Conservation (phyloP, 352 stramenopile species). For the Globisporangium paddicum region DNA sequence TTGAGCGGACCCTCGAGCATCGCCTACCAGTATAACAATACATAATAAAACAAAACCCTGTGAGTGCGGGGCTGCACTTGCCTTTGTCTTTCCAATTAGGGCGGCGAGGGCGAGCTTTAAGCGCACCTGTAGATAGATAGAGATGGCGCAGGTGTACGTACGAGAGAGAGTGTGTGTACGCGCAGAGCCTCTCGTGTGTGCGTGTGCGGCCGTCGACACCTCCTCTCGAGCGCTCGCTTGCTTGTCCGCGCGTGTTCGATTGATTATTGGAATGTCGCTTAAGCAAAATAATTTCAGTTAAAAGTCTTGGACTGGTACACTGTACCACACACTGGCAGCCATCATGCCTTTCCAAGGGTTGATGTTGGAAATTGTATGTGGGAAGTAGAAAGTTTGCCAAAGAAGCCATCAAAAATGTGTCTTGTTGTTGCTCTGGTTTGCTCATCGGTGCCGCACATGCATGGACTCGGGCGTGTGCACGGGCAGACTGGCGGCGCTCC, state of each 20-base stretch:
- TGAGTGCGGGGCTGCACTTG: neutral
- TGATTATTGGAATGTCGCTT: slow-evolving; percentile 1
- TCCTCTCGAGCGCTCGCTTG: neutral
- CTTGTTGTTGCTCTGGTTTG: neutral
- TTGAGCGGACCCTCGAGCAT: slow-evolving; percentile 88
- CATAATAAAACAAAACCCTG: neutral
- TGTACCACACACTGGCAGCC: neutral
- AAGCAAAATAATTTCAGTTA: neutral
- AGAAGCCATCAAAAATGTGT: neutral
- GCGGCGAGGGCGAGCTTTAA: neutral
- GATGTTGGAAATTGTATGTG: neutral
- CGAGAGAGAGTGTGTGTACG: neutral
- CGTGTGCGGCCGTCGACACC: neutral
- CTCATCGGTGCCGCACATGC: neutral
- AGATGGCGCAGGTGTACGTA: neutral
- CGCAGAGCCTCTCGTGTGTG: neutral
- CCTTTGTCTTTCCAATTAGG: neutral
- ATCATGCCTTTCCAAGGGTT: neutral
- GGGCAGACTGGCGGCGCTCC: slow-evolving; percentile 46
- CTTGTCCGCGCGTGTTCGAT: neutral
- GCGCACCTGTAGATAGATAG: neutral
- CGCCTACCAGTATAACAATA: too few relatives aligned
- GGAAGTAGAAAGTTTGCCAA: neutral
- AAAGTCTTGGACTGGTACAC: neutral
- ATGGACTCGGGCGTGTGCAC: slow-evolving; percentile 33